A percentile compares a stretch with the other conserved stretches of the same genome.
These are phyloP conservation scores for Camelina hispida DNA, from an alignment of 345 rosid species.

Conservation along the genomic window DNA sequence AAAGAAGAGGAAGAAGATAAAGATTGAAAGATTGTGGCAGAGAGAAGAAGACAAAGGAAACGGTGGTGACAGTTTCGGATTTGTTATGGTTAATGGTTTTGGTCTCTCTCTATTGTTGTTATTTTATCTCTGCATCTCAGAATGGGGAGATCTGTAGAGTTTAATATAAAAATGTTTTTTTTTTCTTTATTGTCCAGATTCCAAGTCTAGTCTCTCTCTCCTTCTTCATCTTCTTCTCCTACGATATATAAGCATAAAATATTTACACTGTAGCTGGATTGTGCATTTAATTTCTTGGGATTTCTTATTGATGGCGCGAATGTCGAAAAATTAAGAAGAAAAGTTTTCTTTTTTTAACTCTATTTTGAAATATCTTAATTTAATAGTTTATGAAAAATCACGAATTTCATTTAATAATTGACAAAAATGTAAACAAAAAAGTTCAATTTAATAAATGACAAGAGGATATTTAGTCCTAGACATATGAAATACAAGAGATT, in stretches of 20 bases:
- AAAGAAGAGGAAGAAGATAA: slow-evolving; percentile 2
- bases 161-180: neutral
- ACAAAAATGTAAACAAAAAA: too few species aligned
- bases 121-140: slow-evolving; percentile 16
- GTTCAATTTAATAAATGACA: neutral
- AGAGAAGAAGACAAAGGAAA: slow-evolving; percentile 35
- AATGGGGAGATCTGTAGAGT: neutral
- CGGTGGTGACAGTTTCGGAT: slow-evolving; percentile 34
- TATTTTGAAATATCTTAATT: neutral
- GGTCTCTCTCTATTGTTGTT: slow-evolving; percentile 22
- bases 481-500: too few species aligned
- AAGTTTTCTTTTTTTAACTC: neutral
- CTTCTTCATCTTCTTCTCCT: neutral
- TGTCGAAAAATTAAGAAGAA: slow-evolving; percentile 2
- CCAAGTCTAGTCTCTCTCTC: slow-evolving; percentile 9
- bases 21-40: slow-evolving; percentile 23
- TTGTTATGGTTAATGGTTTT: neutral
- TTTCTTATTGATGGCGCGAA: slow-evolving; percentile 26
- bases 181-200: slow-evolving; percentile 31
- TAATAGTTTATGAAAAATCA: neutral
- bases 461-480: neutral
- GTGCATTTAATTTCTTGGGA: slow-evolving; percentile 30
- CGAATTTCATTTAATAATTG: too few species aligned
- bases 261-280: slow-evolving; percentile 25
- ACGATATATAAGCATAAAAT: slow-evolving; percentile 26